Percentiles rank a stretch among this genome's conserved stretches.
These are phyloP conservation scores for Boletus rubescentipes DNA, from an alignment of 768 basidiomycete species.

Conservation along the genomic window DNA sequence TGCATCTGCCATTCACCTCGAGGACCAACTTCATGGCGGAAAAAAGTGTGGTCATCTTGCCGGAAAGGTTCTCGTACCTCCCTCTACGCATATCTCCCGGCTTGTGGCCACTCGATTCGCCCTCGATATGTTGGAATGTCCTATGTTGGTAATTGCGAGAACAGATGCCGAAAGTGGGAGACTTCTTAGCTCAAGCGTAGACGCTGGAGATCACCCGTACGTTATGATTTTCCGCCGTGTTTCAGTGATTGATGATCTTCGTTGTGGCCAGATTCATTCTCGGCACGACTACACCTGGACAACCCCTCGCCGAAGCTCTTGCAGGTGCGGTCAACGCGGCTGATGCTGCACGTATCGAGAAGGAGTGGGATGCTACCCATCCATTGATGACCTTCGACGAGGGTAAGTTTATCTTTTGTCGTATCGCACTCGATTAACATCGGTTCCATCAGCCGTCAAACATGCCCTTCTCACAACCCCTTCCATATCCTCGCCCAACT, in stretches of 20 bases:
- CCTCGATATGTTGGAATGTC: conserved; percentile 84
- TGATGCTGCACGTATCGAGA: conserved; percentile 74
- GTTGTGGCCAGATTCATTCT: conserved; percentile 52
- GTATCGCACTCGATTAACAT: conserved; percentile 30
- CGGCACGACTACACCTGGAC: conserved; percentile 52
- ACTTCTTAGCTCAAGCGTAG: conserved; percentile 81
- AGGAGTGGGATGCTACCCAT: conserved; percentile 67
- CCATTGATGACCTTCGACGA: conserved; percentile 81
- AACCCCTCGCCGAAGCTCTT: conserved; percentile 66
- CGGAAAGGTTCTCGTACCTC: conserved; percentile 91
- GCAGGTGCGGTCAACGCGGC: conserved; percentile 62
- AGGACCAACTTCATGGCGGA: conserved; percentile 92
- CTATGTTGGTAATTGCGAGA: conserved; percentile 87
- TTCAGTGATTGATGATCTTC: conserved; percentile 10
- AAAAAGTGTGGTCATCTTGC: conserved; percentile 95
- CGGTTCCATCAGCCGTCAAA: conserved; percentile 21
- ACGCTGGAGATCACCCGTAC: conserved; percentile 68
- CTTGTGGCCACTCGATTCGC: conserved; percentile 87
- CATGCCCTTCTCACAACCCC: conserved; percentile 17
- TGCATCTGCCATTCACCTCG: conserved; percentile 86
- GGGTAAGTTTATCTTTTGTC: conserved; percentile 56
- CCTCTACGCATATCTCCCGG: conserved; percentile 82
- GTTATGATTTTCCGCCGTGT: conserved; percentile 29
- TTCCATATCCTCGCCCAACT: conserved; percentile 33
- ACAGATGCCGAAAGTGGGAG: conserved; percentile 89